Percentiles rank a stretch among this genome's conserved stretches.
Conservation (phyloP, 1,139 yeast species). For the Magnusiomyces sp. region DNA sequence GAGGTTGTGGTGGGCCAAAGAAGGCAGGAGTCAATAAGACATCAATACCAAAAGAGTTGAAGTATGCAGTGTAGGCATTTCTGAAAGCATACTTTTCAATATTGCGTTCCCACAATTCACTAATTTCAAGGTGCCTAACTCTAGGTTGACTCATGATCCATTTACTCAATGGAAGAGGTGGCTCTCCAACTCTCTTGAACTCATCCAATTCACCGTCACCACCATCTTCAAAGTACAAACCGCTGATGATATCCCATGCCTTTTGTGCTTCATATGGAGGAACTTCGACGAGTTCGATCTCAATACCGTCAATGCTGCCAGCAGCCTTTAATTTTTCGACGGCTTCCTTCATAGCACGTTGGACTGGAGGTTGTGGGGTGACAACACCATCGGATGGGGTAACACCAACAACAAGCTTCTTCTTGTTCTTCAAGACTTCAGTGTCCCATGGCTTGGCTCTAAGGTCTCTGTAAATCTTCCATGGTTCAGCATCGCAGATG, state of each 20-base stretch:
- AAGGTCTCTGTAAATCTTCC: slow-evolving; percentile 45
- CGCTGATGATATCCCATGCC: slow-evolving; percentile 34
- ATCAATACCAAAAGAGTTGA: slow-evolving; percentile 50
- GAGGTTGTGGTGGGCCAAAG: slow-evolving; percentile 60
- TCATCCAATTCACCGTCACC: slow-evolving; percentile 33
- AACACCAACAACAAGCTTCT: slow-evolving; percentile 30
- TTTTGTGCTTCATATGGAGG: slow-evolving; percentile 33
- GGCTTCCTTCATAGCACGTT: slow-evolving; percentile 34
- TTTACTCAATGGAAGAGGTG: slow-evolving; percentile 27
- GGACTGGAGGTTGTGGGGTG: slow-evolving; percentile 45
- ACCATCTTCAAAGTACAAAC: slow-evolving; percentile 43
- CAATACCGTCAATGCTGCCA: slow-evolving; percentile 26
- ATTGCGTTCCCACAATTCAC: slow-evolving; percentile 33
- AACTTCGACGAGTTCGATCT: slow-evolving; percentile 37
- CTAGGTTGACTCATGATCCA: slow-evolving; percentile 21
- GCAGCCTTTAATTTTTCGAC: slow-evolving; percentile 31
- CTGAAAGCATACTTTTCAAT: slow-evolving; percentile 28
- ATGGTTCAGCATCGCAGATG: slow-evolving; percentile 45
- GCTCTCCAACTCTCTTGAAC: slow-evolving; percentile 40
- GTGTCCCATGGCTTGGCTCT: slow-evolving; percentile 44
- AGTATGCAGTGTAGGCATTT: slow-evolving; percentile 29
- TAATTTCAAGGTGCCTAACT: slow-evolving; percentile 22
- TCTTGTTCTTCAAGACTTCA: slow-evolving; percentile 31
- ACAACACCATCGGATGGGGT: slow-evolving; percentile 32
- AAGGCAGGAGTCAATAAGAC: slow-evolving; percentile 61